Conservation (phyloP, 129 eudicot genomes). For the Apium graveolens region DNA sequence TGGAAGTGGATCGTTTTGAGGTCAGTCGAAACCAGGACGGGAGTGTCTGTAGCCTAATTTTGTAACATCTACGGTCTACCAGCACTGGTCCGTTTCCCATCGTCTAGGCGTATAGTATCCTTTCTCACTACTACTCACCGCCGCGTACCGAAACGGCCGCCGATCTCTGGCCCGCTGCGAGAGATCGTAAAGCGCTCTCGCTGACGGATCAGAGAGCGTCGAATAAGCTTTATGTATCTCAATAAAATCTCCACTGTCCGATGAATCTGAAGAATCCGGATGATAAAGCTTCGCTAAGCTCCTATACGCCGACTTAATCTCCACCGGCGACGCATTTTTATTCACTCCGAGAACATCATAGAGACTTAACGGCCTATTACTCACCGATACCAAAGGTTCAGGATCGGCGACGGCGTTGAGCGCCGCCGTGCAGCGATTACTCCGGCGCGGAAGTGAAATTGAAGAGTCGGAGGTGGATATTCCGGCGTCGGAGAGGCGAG, state of each 20-base stretch:
- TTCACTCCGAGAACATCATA: constrained; percentile 61
- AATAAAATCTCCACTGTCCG: constrained; percentile 55
- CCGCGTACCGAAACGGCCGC: constrained; percentile 18
- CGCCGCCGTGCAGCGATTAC: constrained; percentile 15
- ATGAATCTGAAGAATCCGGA: constrained; percentile 46
- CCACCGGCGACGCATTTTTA: constrained; percentile 49
- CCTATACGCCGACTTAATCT: constrained; percentile 73
- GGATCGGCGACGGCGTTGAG: constrained; percentile 33
- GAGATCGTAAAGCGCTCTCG: constrained; percentile 54
- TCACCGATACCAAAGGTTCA: constrained; percentile 11
- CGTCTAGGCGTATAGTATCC: constrained; percentile 44
- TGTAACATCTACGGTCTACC: constrained; percentile 37
- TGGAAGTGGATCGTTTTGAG: neutral
- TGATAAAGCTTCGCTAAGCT: constrained; percentile 72
- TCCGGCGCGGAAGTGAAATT: neutral
- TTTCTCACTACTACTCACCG: constrained; percentile 14
- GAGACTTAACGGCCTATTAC: constrained; percentile 15
- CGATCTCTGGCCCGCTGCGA: constrained; percentile 21
- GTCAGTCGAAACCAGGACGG: neutral
- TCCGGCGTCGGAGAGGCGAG: neutral
- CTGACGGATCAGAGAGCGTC: constrained; percentile 65
- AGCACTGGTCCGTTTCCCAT: constrained; percentile 96
- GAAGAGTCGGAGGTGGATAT: neutral
- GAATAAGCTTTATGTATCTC: constrained; percentile 61
- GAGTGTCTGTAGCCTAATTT: no score